A percentile compares a stretch with the other conserved stretches of the same genome.
These are phyloP conservation scores for Coniosporium apollinis DNA, from an alignment of 495 filamentous ascomycete species.

Conservation along the genomic window DNA sequence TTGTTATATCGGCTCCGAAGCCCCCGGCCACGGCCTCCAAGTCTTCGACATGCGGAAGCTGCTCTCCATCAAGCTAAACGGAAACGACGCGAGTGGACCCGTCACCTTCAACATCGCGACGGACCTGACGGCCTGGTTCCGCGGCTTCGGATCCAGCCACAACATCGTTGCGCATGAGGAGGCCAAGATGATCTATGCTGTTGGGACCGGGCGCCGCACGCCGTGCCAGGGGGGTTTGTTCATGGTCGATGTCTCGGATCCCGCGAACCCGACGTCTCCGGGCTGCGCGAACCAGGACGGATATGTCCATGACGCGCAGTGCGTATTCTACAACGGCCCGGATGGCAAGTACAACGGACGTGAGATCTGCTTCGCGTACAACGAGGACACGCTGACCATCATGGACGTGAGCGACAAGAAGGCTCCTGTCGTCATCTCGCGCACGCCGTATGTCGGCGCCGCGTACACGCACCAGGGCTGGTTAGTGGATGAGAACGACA, in stretches of 20 bases:
- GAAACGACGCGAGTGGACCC: conserved; percentile 9
- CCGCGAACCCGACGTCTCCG: conserved; percentile 29
- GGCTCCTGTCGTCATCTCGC: not conserved
- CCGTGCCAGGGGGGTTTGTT: conserved; percentile 34
- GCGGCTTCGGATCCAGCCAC: conserved; percentile 10
- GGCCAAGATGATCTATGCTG: conserved; percentile 10
- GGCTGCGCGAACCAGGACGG: conserved; percentile 38
- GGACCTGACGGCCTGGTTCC: conserved; percentile 18
- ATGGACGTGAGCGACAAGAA: not conserved
- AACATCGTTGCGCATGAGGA: conserved; percentile 7
- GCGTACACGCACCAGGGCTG: not conserved
- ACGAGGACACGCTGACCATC: not conserved
- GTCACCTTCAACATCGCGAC: conserved; percentile 21
- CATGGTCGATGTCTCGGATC: conserved; percentile 30
- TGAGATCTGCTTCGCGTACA: not conserved
- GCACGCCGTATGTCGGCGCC: not conserved
- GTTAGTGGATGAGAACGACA: not conserved
- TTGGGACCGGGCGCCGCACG: conserved; percentile 23
- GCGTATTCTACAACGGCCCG: conserved; percentile 33
- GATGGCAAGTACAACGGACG: not conserved
- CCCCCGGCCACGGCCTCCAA: conserved; percentile 12
- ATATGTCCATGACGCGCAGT: conserved; percentile 46
- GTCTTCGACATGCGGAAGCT: conserved; percentile 23
- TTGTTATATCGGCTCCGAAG: conserved; percentile 13
- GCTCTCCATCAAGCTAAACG: conserved; percentile 5